Percentiles rank a stretch among this genome's conserved stretches.
Evolutionary conservation across 164 flowering plant genomes (phyloP).

Genomic region (Aristolochia contorta): DNA sequence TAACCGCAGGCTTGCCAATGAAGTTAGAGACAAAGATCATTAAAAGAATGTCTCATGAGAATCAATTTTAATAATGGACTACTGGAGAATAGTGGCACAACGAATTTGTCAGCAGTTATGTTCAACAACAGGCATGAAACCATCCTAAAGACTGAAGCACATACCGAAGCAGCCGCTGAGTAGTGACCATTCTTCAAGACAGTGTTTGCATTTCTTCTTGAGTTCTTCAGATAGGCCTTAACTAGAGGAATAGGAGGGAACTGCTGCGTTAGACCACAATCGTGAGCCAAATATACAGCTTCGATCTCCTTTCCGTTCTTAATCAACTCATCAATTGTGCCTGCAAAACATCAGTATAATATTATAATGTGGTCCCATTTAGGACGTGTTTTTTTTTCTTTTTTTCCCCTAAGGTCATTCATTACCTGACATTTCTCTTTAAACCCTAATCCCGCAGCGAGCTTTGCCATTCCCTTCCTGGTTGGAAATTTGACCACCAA

Average conservation of each 20-base stretch:
- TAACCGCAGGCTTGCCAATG: too few species aligned
- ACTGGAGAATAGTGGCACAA: too few species aligned
- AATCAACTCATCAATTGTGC: constrained; percentile 43
- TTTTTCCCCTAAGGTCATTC: not conserved
- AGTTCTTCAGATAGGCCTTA: constrained; percentile 35
- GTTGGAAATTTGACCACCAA: constrained; percentile 33
- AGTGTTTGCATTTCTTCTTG: constrained; percentile 27
- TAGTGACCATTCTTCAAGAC: constrained; percentile 33
- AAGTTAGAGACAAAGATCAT: too few species aligned
- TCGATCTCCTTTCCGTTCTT: constrained; percentile 56
- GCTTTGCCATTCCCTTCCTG: constrained; percentile 55
- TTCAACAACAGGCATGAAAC: too few species aligned
- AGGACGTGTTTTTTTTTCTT: not conserved
- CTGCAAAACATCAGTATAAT: constrained; percentile 14
- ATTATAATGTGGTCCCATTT: too few species aligned
- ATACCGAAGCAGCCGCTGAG: constrained; percentile 30
- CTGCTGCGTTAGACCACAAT: constrained; percentile 37
- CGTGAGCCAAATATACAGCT: constrained; percentile 49
- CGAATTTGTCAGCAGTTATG: too few species aligned
- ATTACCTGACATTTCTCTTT: constrained; percentile 45
- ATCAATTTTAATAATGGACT: too few species aligned
- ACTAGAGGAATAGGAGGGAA: constrained; percentile 40
- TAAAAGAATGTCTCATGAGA: too few species aligned
- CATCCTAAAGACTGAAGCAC: constrained; percentile 4
- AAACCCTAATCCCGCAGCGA: constrained; percentile 33